Evolutionary conservation across 139 green algal species (phyloP), one percentile per base, ranked within the genome.

Genomic region (Closterium sp.): DNA sequence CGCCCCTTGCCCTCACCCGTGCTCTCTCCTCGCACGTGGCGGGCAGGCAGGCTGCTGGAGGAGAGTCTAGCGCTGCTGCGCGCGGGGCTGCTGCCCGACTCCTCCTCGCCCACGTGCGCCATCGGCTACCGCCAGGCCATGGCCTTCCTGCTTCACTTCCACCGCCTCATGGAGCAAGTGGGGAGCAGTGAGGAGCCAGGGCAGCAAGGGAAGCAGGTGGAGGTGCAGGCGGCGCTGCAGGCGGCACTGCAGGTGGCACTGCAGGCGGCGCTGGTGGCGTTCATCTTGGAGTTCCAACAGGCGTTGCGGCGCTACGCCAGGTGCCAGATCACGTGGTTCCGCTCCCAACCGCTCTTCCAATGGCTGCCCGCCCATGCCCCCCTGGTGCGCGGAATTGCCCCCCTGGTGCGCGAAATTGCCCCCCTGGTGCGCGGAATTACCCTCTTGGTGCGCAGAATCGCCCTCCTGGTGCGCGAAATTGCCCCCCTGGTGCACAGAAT

Each of bases 71-170:
- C 38, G 38, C 38, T 50, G 38, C 38, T 50, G 38, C 38, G 38
- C 5, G 38, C 38, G 4, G 38, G 38, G 38, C 38, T 50, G 2
- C 38, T 0, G 4, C 38, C 38, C 38, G 38, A 50, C 38, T 17
- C 38, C 38, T 50, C 38, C 38, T 50, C 38, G 38, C 38, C 38
- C 38, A 95, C 92, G 3, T 85, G 92, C 28, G 92, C 92, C 34
- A 94, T 94, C 31, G 92, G 92, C 31, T 94, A 94, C 70, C 90
- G 92, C 84, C 92, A 94, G 90, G 92, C 62, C 62, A 79, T 79
- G 62, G 0, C 17, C 62, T 79, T 79, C 62, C 62, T 79, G 62
- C 62, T 79, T 13, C 62, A 79, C 17, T 79, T 13, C 62, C 62
- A 24, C 11, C 62, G 1, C 62, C 17, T 79, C 17, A 79, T 79